Evolutionary conservation across 1,139 yeast genomes (phyloP).

Genomic region (Dujonia santamariae): DNA sequence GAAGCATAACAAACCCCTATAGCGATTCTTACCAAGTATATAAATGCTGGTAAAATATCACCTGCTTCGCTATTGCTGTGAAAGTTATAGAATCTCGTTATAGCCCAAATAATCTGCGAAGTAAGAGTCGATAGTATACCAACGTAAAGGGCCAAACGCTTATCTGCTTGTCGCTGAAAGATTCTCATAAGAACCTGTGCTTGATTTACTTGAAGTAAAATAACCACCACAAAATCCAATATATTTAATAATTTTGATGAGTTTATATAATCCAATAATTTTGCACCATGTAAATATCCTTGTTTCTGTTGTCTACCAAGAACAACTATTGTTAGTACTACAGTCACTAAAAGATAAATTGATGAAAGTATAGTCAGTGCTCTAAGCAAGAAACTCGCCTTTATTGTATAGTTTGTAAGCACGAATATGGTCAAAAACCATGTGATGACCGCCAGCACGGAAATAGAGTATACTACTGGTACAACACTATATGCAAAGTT

Average conservation of each 20-base stretch:
- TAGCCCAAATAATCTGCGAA: conserved; percentile 69
- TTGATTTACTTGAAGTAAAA: conserved; percentile 66
- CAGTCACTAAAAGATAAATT: conserved; percentile 49
- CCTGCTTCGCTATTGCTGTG: conserved; percentile 40
- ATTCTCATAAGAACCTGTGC: conserved; percentile 74
- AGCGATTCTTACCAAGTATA: conserved; percentile 73
- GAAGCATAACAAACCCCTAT: conserved; percentile 71
- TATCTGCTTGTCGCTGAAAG: conserved; percentile 69
- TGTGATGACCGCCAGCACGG: conserved; percentile 64
- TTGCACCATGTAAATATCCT: conserved; percentile 57
- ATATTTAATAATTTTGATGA: conserved; percentile 49
- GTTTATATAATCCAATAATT: conserved; percentile 47
- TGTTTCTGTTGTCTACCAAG: conserved; percentile 48
- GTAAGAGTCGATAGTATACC: conserved; percentile 58
- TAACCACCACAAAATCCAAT: conserved; percentile 60
- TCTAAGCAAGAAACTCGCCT: conserved; percentile 48
- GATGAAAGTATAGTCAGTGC: conserved; percentile 49
- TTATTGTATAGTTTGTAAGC: conserved; percentile 57
- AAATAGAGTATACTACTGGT: conserved; percentile 58
- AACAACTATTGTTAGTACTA: conserved; percentile 44
- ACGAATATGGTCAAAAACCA: conserved; percentile 63
- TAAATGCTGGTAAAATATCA: conserved; percentile 73
- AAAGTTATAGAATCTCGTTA: conserved; percentile 50
- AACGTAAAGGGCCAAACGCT: conserved; percentile 57
- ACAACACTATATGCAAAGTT: conserved; percentile 55